Base-by-base conservation (phyloP, 495 filamentous ascomycete species). In the Physcia stellaris region DNA sequence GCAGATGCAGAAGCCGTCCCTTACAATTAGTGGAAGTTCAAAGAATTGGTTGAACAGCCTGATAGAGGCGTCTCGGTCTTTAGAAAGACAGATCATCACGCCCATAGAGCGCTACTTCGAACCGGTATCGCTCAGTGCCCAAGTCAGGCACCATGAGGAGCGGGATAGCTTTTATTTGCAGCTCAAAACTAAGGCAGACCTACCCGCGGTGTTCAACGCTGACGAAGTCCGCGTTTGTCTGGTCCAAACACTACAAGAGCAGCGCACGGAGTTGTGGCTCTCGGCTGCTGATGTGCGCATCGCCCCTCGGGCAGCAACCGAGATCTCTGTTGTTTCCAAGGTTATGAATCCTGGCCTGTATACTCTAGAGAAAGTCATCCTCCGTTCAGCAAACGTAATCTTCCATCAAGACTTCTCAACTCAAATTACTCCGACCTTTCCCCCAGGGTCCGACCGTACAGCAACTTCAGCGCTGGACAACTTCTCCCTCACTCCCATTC, bases 151-250 rank as follows among this genome's bases (percentile, higher is more conserved):
- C 49, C 71, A 74, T 31, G 66, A 76, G 4, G 71, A 75, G 17
- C 73, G 67, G 47, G 90, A 96, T 57, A 79, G 85, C 18, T 88
- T 93, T 45, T 71, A 79, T 24, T 54, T 94, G 24, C 64, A 67
- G 24, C 49, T 98, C 7, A 68, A 67, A 24, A 61, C 95, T 34
- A 63, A 71, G 24, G 87, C 83, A 55, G 56, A n/a, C n/a, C n/a
- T n/a, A n/a, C 70, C 71, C 4, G 83, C 83, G 28, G 64, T 75
- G 4, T 67, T 95, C 36, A 62, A 73, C 27, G 62, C 88, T 9
- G 64, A 82, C 16, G 62, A 71, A 24, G 64, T 82, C 27, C 80
- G 70, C 32, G 57, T 92, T 18, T 75, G 75, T 26, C 63, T 94
- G 6, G 63, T 65, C 24, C 55, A 54, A 40, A 40, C 60, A 2